These are phyloP conservation scores for Triadica sebifera DNA, from an alignment of 345 rosid species.

Conservation along the genomic window DNA sequence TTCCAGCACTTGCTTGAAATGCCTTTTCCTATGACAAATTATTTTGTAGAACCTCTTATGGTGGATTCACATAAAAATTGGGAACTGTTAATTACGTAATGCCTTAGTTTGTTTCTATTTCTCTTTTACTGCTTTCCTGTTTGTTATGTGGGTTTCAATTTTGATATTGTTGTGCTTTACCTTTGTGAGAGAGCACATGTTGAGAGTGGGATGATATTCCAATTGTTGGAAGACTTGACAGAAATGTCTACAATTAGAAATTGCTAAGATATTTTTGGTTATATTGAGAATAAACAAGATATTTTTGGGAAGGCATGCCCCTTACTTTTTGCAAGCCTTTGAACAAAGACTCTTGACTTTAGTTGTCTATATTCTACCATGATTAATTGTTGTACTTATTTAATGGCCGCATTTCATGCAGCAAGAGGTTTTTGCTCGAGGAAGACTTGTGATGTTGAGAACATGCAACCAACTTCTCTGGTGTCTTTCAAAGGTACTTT, in stretches of 20 bases:
- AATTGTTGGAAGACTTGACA: slow-evolving; percentile 90
- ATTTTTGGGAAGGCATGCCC: slow-evolving; percentile 74
- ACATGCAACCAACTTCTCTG: slow-evolving; percentile 99
- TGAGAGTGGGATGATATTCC: slow-evolving; percentile 99
- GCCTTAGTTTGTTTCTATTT: neutral
- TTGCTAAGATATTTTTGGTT: slow-evolving; percentile 88
- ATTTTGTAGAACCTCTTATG: neutral
- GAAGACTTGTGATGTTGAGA: slow-evolving; percentile 98
- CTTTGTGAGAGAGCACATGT: slow-evolving; percentile 97
- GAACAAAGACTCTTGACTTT: neutral
- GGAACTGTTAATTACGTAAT: neutral
- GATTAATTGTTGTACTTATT: neutral
- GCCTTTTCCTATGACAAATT: neutral
- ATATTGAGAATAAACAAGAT: slow-evolving; percentile 93
- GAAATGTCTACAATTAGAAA: slow-evolving; percentile 98
- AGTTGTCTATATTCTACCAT: slow-evolving; percentile 5
- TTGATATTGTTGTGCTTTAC: slow-evolving; percentile 57
- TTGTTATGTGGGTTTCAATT: neutral
- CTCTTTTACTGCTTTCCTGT: neutral
- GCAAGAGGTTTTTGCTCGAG: slow-evolving; percentile 99
- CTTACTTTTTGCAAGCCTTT: neutral
- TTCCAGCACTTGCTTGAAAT: neutral
- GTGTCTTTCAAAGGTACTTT: slow-evolving; percentile 81
- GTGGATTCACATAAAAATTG: neutral
- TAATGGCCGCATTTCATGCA: slow-evolving; percentile 24